phyloP scores from a whole-genome alignment of 352 stramenopile species.

The Pythium aquatile region DNA sequence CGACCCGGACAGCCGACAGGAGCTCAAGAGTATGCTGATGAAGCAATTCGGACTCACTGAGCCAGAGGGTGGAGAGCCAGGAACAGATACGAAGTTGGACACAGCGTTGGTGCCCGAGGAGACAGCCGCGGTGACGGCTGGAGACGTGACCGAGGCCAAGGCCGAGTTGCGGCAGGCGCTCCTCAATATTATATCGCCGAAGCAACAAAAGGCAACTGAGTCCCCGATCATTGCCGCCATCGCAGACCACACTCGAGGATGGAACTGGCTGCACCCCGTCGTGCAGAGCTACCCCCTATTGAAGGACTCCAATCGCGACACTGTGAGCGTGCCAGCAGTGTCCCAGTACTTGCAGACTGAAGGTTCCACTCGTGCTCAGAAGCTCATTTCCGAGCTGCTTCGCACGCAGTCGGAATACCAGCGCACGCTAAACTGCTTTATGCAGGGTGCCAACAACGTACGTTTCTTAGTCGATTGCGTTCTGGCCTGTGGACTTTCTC shows the following conservation, averaged over 20 bases:
- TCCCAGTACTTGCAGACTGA: slow-evolving; percentile 10
- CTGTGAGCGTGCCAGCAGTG: slow-evolving; percentile 6
- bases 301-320: background rate
- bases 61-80: background rate
- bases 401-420: slow-evolving; percentile 12
- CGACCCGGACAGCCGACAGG: background rate
- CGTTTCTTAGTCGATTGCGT: background rate
- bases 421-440: slow-evolving; percentile 17
- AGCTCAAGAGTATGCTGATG: background rate
- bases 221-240: background rate
- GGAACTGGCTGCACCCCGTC: slow-evolving; percentile 23
- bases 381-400: background rate
- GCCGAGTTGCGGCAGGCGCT: background rate
- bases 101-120: background rate
- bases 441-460: slow-evolving; percentile 5
- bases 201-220: background rate
- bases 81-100: background rate
- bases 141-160: background rate
- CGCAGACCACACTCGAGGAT: background rate
- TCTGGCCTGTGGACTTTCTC: background rate
- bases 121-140: background rate
- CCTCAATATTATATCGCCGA: background rate
- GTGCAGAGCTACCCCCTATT: slow-evolving; percentile 3
- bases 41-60: background rate
- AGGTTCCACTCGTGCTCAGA: background rate